A percentile compares a stretch with the other conserved stretches of the same genome.
phyloP scores from a whole-genome alignment of 345 rosid genomes.

The Lepidium didymum region DNA sequence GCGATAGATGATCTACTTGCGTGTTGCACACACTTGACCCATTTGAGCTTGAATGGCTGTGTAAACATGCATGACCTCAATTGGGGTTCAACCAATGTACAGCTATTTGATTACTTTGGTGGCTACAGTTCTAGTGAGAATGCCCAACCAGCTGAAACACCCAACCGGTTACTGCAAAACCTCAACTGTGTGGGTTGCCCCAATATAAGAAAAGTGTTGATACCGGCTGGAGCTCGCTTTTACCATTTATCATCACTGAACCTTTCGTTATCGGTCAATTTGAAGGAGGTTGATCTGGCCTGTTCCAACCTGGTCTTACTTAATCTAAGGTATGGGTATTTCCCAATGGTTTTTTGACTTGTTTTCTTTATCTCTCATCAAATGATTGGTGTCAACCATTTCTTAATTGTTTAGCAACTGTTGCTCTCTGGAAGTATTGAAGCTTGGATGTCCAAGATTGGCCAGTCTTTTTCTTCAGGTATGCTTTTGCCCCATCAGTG shows the following conservation, averaged over 20 bases:
- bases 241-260: constrained; percentile 69
- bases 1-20: constrained; percentile 97
- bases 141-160: constrained; percentile 34
- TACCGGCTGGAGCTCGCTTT: constrained; percentile 76
- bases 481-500: background rate
- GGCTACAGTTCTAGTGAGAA: constrained; percentile 24
- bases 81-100: constrained; percentile 61
- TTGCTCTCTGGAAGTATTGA: constrained; percentile 71
- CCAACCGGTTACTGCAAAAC: constrained; percentile 73
- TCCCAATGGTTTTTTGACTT: background rate
- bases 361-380: background rate
- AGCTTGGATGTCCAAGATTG: constrained; percentile 72
- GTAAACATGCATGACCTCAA: constrained; percentile 89
- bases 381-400: background rate
- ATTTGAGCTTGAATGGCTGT: constrained; percentile 91
- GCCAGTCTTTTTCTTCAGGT: constrained; percentile 92
- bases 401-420: constrained; percentile 56
- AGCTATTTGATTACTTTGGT: constrained; percentile 32
- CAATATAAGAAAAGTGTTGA: constrained; percentile 78
- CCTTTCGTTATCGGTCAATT: constrained; percentile 71
- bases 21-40: constrained; percentile 84
- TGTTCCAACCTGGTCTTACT: constrained; percentile 68
- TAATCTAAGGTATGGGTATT: constrained; percentile 56
- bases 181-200: constrained; percentile 93
- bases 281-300: constrained; percentile 82